phyloP scores from a whole-genome alignment of 2,329 filamentous ascomycete genomes.

The Claviceps sp. region DNA sequence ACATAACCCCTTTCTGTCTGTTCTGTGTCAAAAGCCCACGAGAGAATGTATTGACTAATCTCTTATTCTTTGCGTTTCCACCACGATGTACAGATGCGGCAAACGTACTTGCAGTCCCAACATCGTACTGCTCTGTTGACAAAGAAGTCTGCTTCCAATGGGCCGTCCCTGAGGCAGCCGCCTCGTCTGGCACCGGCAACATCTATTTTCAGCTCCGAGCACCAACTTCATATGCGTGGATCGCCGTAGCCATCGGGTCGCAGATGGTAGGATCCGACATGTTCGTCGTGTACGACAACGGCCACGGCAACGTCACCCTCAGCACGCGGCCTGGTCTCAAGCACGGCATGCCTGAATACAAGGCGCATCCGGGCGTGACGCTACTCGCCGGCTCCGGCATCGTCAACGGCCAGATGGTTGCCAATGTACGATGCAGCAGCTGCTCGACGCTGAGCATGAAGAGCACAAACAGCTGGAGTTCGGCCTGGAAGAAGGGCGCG shows the following conservation, averaged over 20 bases:
- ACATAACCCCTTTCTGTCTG: no score
- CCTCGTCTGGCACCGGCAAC: conserved; percentile 35
- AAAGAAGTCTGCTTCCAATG: conserved; percentile 39
- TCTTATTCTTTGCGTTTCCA: background rate
- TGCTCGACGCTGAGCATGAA: conserved; percentile 34
- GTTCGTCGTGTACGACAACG: conserved; percentile 48
- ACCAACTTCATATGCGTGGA: conserved; percentile 39
- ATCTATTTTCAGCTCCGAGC: conserved; percentile 49
- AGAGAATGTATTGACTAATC: background rate
- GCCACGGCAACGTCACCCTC: conserved; percentile 45
- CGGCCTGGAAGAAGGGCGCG: conserved; percentile 36
- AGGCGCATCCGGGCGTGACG: conserved; percentile 28
- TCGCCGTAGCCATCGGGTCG: conserved; percentile 42
- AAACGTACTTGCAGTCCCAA: conserved; percentile 13
- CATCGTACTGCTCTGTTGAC: conserved; percentile 27
- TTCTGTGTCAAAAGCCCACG: background rate
- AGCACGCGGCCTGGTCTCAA: conserved; percentile 39
- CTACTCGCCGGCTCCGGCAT: conserved; percentile 48
- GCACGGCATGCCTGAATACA: conserved; percentile 35
- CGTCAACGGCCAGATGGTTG: conserved; percentile 36
- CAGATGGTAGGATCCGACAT: conserved; percentile 45
- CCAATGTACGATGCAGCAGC: conserved; percentile 43
- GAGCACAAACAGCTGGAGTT: conserved; percentile 34
- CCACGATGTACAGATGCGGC: conserved; percentile 9
- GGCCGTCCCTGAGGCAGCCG: conserved; percentile 37